Evolutionary conservation across 805 yeast species (phyloP), one percentile per base, ranked within the genome.

Genomic region (Torulaspora gathmanii): DNA sequence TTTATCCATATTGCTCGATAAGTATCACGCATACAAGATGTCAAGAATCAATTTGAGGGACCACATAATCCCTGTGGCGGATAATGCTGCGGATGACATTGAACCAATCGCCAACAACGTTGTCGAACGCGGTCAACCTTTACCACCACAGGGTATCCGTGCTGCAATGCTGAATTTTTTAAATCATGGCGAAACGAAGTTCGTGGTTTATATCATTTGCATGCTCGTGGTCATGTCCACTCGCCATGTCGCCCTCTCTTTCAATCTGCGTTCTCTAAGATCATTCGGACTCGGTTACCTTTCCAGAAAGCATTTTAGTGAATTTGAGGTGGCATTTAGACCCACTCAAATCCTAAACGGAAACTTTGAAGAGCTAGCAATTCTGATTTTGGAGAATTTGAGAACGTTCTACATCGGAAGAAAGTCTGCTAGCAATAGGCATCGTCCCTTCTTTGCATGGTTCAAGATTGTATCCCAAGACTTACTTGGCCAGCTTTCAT

Each of bases 11-110:
- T 20, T 37, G 13, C 15, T 55, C 15, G 62, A 57, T 36, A 50
- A 41, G 35, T 51, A 42, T 23, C 53, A 56, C 16, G 40, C 49
- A 6, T 48, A 53, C 31, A 41, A 46, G 9, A 23, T 55, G 10
- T 49, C 55, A 6, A 47, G 40, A 30, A 48, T 50, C 12, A 52
- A 48, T 23, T 19, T 61, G 5, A 46, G 53, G 28, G 58, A 54
- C 15, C 59, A 50, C 34, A 56, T 55, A 11, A 38, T 49, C 16
- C 52, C 52, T 22, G 42, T 54, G 4, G 35, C 34, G 9, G 50
- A 44, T 17, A 46, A 46, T 17, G 55, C 37, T 25, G 50, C 38
- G 9, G 56, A 51, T 22, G 48, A 37, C 12, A 42, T 40, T 9
- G 50, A 52, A 26, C 54, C 40, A 16, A 47, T 43, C 22, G 44